Base-by-base conservation (phyloP, 2,329 filamentous ascomycete species). In the Curvularia spicifera region DNA sequence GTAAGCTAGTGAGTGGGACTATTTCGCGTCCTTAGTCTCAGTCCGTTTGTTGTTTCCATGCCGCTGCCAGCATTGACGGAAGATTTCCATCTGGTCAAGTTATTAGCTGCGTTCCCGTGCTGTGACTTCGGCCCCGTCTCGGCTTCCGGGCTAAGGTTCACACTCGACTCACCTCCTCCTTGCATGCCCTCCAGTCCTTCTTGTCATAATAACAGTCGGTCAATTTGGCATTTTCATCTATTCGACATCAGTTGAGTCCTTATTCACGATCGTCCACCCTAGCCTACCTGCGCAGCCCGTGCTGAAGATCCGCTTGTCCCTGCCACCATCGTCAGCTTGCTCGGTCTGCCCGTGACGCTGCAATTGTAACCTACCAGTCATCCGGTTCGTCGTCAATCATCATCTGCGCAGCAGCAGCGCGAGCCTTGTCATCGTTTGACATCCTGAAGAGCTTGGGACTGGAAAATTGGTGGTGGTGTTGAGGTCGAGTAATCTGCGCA, bases 251-350 rank as follows among this genome's bases (percentile, higher is more conserved):
- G 51, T 60, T 49, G 42, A 13, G 22, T 10, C 3, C 18, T 18
- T 10, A 3, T 2, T 12, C 12, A 8, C 35, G 5, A 10, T 35
- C 15, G n/a, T 22, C 13, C n/a, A 33, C 1, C 8, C 18, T 4
- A n/a, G 60, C 62, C 13, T 80, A 96, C 94, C 89, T 78, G 93
- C 87, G 74, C 94, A 98, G 57, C 94, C 95, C 2, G 94, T 98
- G 82, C 92, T 97, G 82, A 92, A 96, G 78, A 98, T 98, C 74
- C 95, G 86, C 85, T 97, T 94, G 82, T 98, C 93, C 94, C 94
- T 98, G 75, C 68, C 22, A 33, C 40, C 5, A 31, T 51, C 28
- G 47, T 56, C 60, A 66, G 60, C 57, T 67, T 5, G 69, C 69
- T 60, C 56, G 57, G 51, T 50, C 18, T 35, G 24, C 45, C 29